These are phyloP conservation scores for Ochromonadaceae sp. DNA, from an alignment of 352 stramenopile species.

Conservation along the genomic window DNA sequence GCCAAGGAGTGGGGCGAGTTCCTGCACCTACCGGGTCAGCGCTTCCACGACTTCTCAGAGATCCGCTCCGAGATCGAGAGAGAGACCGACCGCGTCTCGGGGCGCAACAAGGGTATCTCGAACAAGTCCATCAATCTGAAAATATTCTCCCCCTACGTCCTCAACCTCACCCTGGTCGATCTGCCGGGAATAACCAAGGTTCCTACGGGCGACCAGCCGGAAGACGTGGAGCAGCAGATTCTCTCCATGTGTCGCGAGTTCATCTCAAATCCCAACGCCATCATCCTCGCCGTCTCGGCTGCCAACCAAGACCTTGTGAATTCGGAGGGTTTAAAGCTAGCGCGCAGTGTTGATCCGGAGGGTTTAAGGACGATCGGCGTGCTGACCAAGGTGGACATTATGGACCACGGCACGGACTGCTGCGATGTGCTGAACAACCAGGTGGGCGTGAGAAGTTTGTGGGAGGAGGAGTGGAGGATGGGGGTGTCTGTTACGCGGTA, in stretches of 20 bases:
- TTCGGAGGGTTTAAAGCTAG: constrained; percentile 94
- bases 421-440: constrained; percentile 75
- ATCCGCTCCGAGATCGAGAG: constrained; percentile 93
- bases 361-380: constrained; percentile 95
- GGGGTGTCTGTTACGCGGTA: no score
- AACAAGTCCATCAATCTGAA: constrained; percentile 97
- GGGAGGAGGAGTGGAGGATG: no score
- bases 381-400: constrained; percentile 98
- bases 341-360: constrained; percentile 64
- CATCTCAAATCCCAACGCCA: constrained; percentile 95
- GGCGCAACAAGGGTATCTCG: constrained; percentile 87
- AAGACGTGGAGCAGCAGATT: constrained; percentile 99
- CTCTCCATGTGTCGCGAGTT: constrained; percentile 96
- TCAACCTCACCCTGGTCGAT: constrained; percentile 98
- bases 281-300: constrained; percentile 94
- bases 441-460: constrained; percentile 6
- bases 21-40: constrained; percentile 77
- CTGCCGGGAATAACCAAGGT: constrained; percentile 91
- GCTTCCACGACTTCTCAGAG: constrained; percentile 86
- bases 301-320: constrained; percentile 98
- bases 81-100: constrained; percentile 82
- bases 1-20: constrained; percentile 94
- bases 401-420: constrained; percentile 97
- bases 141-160: constrained; percentile 89
- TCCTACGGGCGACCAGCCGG: constrained; percentile 86